Base-by-base conservation (phyloP, 2,329 filamentous ascomycete genomes). In the Pezicula neosporulosa region DNA sequence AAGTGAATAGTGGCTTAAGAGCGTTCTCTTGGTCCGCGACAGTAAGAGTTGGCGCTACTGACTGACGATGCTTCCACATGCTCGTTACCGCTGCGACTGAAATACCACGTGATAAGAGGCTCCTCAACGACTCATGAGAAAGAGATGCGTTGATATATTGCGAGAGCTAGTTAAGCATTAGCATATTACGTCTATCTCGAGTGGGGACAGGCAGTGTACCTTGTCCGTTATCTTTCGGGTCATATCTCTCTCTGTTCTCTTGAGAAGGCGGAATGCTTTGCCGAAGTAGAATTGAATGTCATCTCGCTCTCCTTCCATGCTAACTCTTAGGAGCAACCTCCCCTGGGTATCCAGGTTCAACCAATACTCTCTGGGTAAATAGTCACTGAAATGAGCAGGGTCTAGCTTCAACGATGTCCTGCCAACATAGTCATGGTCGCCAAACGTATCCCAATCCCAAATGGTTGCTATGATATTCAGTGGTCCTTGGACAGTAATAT, bases 251-350 rank as follows among this genome's bases (percentile, higher is more conserved):
- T 99, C 93, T 0, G 93, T 96, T 59, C 94, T 84, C 77, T 97
- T 97, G 60, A 99, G 77, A 54, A 93, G 90, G 44, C 94, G 83
- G 74, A 99, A 99, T 24, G 94, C 89, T 71, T 97, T 97, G 62
- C 92, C 94, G 70, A 97, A 97, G 66, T 97, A 93, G 70, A 99
- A 99, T 64, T 97, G 90, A 52, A 99, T 99, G 66, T 99, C 94
- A 66, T 99, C 94, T 56, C 94, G 83, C 72, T 99, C 94, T 47
- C 94, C 94, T 72, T 99, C 94, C 94, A 99, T 99, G 66, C 91
- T 97, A 48, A 99, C 91, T 56, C 93, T 83, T 48, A 99, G 81
- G 51, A 99, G 72, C 30, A 99, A 72, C 47, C 93, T 82, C 7
- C 94, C 94, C 69, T 99, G 94, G 0, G 93, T 96, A 68, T 99